phyloP scores from a whole-genome alignment of 2,329 filamentous ascomycete species.

The Grosmannia serpens region DNA sequence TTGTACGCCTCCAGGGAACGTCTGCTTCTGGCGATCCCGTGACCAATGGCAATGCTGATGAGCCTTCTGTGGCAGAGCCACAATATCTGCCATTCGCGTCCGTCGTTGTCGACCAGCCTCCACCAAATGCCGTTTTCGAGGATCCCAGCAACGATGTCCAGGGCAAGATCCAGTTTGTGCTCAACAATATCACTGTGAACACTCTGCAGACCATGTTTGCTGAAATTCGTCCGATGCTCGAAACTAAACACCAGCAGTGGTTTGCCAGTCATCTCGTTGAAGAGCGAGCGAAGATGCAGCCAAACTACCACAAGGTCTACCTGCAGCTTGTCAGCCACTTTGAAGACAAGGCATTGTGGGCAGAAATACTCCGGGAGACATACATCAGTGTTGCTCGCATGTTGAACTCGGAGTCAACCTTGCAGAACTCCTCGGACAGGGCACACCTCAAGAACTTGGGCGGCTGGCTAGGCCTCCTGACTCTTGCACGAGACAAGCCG shows the following conservation, averaged over 20 bases:
- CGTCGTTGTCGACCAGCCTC: constrained; percentile 62
- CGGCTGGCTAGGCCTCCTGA: constrained; percentile 85
- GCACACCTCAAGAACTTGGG: constrained; percentile 87
- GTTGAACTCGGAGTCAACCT: constrained; percentile 79
- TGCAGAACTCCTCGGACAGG: constrained; percentile 75
- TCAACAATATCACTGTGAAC: constrained; percentile 91
- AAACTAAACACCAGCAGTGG: constrained; percentile 82
- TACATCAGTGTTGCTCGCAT: constrained; percentile 77
- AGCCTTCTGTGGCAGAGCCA: constrained; percentile 40
- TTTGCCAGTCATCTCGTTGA: constrained; percentile 93
- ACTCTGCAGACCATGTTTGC: constrained; percentile 76
- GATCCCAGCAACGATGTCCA: constrained; percentile 77
- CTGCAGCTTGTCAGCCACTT: constrained; percentile 79
- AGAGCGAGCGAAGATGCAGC: constrained; percentile 91
- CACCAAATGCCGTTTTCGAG: constrained; percentile 54
- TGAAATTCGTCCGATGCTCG: constrained; percentile 68
- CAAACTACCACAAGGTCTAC: constrained; percentile 91
- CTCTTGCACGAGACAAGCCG: constrained; percentile 84
- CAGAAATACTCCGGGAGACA: constrained; percentile 85
- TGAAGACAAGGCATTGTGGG: constrained; percentile 66
- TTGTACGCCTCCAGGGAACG: not conserved
- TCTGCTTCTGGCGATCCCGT: constrained; percentile 34
- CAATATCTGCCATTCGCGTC: constrained; percentile 63
- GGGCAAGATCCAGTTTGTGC: constrained; percentile 86
- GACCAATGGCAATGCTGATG: constrained; percentile 61